Conservation (phyloP, 179 eudicot species). For the Spergularia azorica region DNA sequence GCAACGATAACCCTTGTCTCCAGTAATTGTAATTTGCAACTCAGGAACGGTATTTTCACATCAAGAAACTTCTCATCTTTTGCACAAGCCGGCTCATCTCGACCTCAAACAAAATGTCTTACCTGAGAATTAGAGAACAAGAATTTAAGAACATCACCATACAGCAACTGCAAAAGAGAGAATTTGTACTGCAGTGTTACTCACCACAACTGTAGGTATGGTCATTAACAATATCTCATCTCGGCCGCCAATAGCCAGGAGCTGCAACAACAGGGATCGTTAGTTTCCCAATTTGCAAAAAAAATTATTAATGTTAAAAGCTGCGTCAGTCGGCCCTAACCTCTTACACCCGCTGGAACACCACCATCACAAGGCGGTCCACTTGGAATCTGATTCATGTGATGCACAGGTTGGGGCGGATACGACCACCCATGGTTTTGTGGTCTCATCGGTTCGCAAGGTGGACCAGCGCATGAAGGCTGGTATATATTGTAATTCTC, state of each 20-base stretch:
- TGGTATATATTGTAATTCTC: slow-evolving; percentile 56
- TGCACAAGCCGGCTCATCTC: slow-evolving; percentile 35
- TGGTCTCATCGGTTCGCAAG: slow-evolving; percentile 56
- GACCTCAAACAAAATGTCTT: slow-evolving; percentile 15
- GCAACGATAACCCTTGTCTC: background rate
- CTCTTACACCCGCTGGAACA: slow-evolving; percentile 69
- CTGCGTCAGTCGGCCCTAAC: slow-evolving; percentile 43
- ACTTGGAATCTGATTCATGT: slow-evolving; percentile 53
- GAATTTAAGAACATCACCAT: background rate
- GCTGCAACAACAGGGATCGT: slow-evolving; percentile 46
- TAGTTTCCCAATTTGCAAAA: background rate
- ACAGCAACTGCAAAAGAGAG: background rate
- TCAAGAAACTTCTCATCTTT: slow-evolving; percentile 33
- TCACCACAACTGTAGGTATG: slow-evolving; percentile 20
- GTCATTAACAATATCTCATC: slow-evolving; percentile 40
- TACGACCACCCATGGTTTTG: slow-evolving; percentile 61
- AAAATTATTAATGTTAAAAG: no score
- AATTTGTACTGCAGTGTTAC: slow-evolving; percentile 5
- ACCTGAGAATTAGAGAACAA: background rate
- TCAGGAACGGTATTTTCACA: slow-evolving; percentile 9
- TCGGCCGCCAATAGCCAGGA: slow-evolving; percentile 82
- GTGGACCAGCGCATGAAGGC: slow-evolving; percentile 45
- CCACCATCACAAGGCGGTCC: slow-evolving; percentile 73
- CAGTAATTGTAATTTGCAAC: slow-evolving; percentile 22
- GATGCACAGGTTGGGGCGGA: slow-evolving; percentile 59